phyloP scores from a whole-genome alignment of 257 asterid species.

The Paraleonurus japonicus region DNA sequence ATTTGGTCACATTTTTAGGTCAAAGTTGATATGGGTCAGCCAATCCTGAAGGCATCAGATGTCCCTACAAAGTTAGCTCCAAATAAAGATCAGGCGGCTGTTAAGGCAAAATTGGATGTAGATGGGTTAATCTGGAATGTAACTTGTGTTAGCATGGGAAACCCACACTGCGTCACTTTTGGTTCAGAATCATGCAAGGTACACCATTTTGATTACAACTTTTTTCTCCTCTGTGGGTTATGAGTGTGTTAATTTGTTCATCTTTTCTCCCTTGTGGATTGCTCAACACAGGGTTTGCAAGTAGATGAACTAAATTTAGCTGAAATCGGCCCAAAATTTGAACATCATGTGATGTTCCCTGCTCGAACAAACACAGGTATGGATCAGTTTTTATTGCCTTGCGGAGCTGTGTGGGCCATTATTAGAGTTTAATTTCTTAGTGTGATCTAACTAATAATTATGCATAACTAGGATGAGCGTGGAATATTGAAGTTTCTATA shows the following conservation, averaged over 20 bases:
- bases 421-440: neutral
- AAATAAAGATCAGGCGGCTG: slow-evolving; percentile 60
- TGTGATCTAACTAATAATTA: neutral
- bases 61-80: slow-evolving; percentile 82
- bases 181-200: slow-evolving; percentile 56
- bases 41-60: slow-evolving; percentile 79
- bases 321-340: slow-evolving; percentile 88
- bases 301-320: slow-evolving; percentile 78
- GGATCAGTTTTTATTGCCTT: slow-evolving; percentile 16
- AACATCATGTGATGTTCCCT: slow-evolving; percentile 74
- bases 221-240: neutral
- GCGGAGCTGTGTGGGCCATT: neutral
- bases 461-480: neutral
- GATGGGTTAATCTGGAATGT: slow-evolving; percentile 71
- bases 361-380: slow-evolving; percentile 93
- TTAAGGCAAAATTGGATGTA: slow-evolving; percentile 56
- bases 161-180: slow-evolving; percentile 82
- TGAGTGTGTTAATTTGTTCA: neutral
- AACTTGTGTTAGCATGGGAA: slow-evolving; percentile 93
- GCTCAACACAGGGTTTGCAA: slow-evolving; percentile 49
- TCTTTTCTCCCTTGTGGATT: neutral
- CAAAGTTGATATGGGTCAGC: slow-evolving; percentile 94
- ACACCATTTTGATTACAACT: neutral
- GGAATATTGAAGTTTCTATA: neutral
- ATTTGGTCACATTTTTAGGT: slow-evolving; percentile 48